These are phyloP conservation scores for Hymenoscyphus fructigenus DNA, from an alignment of 2,329 filamentous ascomycete genomes.

Conservation along the genomic window DNA sequence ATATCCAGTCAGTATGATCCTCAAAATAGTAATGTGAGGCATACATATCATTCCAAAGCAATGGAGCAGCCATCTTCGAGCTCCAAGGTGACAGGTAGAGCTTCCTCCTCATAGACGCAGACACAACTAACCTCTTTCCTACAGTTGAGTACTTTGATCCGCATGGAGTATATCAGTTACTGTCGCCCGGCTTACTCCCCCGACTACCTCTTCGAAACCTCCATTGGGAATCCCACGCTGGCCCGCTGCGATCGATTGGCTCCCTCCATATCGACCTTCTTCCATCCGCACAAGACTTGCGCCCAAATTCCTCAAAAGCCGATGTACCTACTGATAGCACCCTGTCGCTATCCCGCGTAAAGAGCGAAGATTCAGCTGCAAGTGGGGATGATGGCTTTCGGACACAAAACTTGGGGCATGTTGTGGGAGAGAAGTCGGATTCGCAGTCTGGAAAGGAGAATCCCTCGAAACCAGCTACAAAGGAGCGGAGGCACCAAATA, in stretches of 20 bases:
- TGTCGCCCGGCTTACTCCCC: constrained; percentile 73
- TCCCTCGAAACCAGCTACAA: constrained; percentile 36
- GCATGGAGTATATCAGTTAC: constrained; percentile 78
- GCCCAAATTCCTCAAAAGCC: constrained; percentile 37
- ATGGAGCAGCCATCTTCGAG: constrained; percentile 70
- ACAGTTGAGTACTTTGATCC: constrained; percentile 96
- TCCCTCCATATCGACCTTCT: constrained; percentile 88
- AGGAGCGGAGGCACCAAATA: constrained; percentile 83
- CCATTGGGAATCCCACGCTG: constrained; percentile 93
- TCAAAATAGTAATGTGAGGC: not conserved
- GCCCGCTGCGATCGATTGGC: constrained; percentile 89
- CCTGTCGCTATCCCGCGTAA: constrained; percentile 36
- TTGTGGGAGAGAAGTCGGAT: constrained; percentile 28
- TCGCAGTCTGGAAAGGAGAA: constrained; percentile 20
- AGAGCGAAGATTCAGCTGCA: constrained; percentile 38
- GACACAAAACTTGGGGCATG: constrained; percentile 51
- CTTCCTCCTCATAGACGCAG: not conserved
- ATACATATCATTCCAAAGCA: constrained; percentile 29
- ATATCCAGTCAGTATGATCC: not conserved
- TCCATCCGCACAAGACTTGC: constrained; percentile 50
- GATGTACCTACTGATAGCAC: constrained; percentile 37
- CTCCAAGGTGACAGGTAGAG: constrained; percentile 73
- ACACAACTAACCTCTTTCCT: constrained; percentile 15
- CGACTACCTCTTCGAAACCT: constrained; percentile 86
- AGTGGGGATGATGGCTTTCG: constrained; percentile 59